Percentiles rank a stretch among this genome's conserved stretches.
Evolutionary conservation across 2,329 filamentous ascomycete genomes (phyloP).

Genomic region (Zymoseptoria tritici): DNA sequence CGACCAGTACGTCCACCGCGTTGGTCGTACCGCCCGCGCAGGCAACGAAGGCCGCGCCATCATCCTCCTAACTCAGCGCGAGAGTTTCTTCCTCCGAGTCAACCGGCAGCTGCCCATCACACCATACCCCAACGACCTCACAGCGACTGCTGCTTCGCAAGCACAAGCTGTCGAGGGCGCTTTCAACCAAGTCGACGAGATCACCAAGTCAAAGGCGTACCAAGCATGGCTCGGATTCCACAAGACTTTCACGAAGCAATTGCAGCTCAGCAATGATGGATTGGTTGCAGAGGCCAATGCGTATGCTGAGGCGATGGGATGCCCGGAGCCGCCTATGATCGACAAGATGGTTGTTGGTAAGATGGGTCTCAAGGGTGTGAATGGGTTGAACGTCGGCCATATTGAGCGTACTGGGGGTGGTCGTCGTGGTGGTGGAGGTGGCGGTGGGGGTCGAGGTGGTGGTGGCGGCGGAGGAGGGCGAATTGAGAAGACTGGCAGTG

Average conservation of each 20-base stretch:
- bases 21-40: conserved; percentile 54
- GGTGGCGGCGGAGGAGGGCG: conserved; percentile 7
- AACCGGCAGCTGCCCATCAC: conserved; percentile 46
- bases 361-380: conserved; percentile 42
- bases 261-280: conserved; percentile 32
- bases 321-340: conserved; percentile 39
- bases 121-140: conserved; percentile 40
- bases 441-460: conserved; percentile 4
- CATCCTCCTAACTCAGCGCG: conserved; percentile 45
- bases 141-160: conserved; percentile 26
- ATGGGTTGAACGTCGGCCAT: conserved; percentile 31
- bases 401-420: conserved; percentile 5
- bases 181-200: conserved; percentile 33
- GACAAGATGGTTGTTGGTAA: conserved; percentile 40
- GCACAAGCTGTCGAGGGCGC: conserved; percentile 22
- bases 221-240: conserved; percentile 43
- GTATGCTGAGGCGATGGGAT: conserved; percentile 37
- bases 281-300: conserved; percentile 39
- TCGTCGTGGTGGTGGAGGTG: background rate
- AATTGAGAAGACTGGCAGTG: conserved; percentile 1
- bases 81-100: conserved; percentile 44
- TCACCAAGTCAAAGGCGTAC: conserved; percentile 38
- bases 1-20: conserved; percentile 46
- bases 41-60: conserved; percentile 56
- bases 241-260: conserved; percentile 39